Conservation (phyloP, 805 yeast genomes). For the Monosporozyma aerobia region DNA sequence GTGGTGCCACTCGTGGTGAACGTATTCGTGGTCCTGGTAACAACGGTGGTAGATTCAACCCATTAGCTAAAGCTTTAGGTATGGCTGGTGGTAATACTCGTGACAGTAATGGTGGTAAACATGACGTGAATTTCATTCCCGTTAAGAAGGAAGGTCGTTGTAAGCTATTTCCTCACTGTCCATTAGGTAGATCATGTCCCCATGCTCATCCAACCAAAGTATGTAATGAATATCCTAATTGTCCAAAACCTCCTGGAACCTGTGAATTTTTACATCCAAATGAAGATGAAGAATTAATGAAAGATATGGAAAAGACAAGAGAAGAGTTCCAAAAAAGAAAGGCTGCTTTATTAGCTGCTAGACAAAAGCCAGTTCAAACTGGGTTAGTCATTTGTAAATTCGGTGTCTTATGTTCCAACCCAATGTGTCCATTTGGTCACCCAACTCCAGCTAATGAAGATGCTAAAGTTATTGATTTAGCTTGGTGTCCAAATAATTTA, state of each 20-base stretch:
- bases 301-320: constrained; percentile 55
- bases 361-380: constrained; percentile 31
- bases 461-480: constrained; percentile 56
- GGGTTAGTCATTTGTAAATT: constrained; percentile 65
- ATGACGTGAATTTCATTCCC: constrained; percentile 31
- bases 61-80: constrained; percentile 33
- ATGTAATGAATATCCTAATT: constrained; percentile 68
- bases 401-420: constrained; percentile 67
- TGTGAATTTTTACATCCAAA: constrained; percentile 79
- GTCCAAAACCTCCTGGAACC: constrained; percentile 72
- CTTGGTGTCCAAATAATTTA: constrained; percentile 72
- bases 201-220: constrained; percentile 72
- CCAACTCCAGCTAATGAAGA: constrained; percentile 79
- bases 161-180: constrained; percentile 62
- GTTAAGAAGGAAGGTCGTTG: constrained; percentile 57
- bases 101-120: background rate
- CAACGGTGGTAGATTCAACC: constrained; percentile 28
- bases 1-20: constrained; percentile 13
- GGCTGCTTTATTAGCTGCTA: constrained; percentile 29
- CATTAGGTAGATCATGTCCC: constrained; percentile 52
- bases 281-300: constrained; percentile 68
- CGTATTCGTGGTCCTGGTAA: constrained; percentile 16
- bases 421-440: constrained; percentile 79
- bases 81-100: constrained; percentile 16
- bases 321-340: constrained; percentile 40